Evolutionary conservation across 768 basidiomycete species (phyloP).

Genomic region (Paxillus ammoniavirescens): DNA sequence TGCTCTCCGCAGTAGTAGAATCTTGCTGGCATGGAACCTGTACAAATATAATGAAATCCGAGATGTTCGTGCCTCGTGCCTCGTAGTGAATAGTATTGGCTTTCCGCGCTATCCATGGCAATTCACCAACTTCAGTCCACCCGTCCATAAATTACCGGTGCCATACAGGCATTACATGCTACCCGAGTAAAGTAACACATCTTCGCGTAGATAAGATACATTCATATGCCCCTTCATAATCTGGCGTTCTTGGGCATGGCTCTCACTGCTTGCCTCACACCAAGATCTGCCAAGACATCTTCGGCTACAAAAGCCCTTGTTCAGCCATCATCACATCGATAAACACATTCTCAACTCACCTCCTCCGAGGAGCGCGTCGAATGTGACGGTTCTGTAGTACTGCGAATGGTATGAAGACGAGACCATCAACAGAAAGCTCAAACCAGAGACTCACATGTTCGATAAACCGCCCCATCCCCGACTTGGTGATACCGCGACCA

Average conservation of each 20-base stretch:
- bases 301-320: slow-evolving; percentile 46
- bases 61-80: too few relatives aligned
- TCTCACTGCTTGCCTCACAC: slow-evolving; percentile 77
- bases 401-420: neutral
- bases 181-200: neutral
- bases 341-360: slow-evolving; percentile 30
- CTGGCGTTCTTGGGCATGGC: slow-evolving; percentile 69
- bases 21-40: too few relatives aligned
- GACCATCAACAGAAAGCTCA: neutral
- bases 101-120: too few relatives aligned
- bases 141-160: neutral
- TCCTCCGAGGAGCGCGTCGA: slow-evolving; percentile 62
- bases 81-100: too few relatives aligned
- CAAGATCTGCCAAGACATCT: slow-evolving; percentile 74
- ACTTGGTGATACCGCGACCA: slow-evolving; percentile 79
- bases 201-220: too few relatives aligned
- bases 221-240: slow-evolving; percentile 36
- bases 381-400: slow-evolving; percentile 32
- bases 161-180: neutral
- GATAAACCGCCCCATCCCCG: slow-evolving; percentile 63
- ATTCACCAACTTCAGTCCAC: neutral
- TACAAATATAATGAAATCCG: too few relatives aligned
- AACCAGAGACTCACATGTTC: slow-evolving; percentile 45
- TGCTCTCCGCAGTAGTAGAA: too few relatives aligned
- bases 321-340: neutral